These are phyloP conservation scores for Trichoderma sp. DNA, from an alignment of 2,329 filamentous ascomycete genomes.

Conservation along the genomic window DNA sequence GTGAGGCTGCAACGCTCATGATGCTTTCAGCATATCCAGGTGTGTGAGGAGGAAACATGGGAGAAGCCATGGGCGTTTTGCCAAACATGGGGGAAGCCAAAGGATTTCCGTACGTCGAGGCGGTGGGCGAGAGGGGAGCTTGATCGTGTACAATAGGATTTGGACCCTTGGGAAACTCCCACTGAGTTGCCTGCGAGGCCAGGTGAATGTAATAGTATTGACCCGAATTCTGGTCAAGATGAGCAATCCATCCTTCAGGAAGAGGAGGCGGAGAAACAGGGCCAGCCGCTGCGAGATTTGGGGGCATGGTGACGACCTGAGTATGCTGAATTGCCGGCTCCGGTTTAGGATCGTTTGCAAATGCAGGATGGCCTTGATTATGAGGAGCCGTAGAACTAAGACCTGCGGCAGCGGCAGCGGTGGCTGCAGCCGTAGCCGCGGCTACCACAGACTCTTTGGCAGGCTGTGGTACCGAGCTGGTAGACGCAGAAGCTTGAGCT, in stretches of 20 bases:
- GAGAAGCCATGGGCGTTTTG: conserved; percentile 60
- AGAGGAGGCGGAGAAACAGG: conserved; percentile 86
- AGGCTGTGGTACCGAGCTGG: conserved; percentile 24
- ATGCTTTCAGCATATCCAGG: conserved; percentile 84
- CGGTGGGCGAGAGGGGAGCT: conserved; percentile 76
- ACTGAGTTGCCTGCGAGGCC: conserved; percentile 91
- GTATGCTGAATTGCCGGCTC: conserved; percentile 46
- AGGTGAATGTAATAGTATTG: conserved; percentile 99
- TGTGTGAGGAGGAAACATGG: conserved; percentile 77
- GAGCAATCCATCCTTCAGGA: conserved; percentile 97
- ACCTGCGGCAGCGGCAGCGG: conserved; percentile 27
- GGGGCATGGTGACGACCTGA: conserved; percentile 43
- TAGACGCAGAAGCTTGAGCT: conserved; percentile 25
- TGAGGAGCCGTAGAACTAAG: conserved; percentile 50
- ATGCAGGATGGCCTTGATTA: conserved; percentile 76
- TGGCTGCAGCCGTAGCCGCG: conserved; percentile 23
- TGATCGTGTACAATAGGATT: conserved; percentile 83
- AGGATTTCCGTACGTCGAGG: conserved; percentile 72
- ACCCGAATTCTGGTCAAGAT: conserved; percentile 90
- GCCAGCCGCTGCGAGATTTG: conserved; percentile 44
- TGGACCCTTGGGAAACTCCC: conserved; percentile 97
- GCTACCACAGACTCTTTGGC: conserved; percentile 29
- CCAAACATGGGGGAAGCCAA: conserved; percentile 66
- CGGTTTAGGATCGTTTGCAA: conserved; percentile 75
- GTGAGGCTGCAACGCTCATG: conserved; percentile 72